A percentile compares a stretch with the other conserved stretches of the same genome.
Conservation (phyloP, 768 basidiomycete genomes). For the Tricholoma hemisulphureum region DNA sequence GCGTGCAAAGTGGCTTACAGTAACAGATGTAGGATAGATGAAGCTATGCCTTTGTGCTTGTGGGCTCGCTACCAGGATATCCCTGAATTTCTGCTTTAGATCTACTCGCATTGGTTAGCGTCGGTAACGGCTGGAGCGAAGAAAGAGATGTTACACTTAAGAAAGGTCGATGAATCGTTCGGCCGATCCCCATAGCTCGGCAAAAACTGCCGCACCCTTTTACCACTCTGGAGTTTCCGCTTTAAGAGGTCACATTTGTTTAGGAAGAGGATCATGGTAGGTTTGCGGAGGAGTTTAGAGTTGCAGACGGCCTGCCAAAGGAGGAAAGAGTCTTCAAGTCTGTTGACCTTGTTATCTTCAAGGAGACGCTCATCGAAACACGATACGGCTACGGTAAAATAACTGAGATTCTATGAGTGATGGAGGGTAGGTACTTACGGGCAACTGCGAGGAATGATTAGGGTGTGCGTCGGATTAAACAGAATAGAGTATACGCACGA, state of each 20-base stretch:
- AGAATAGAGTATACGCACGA: conserved; percentile 34
- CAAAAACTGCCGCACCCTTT: conserved; percentile 51
- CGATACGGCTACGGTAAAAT: conserved; percentile 36
- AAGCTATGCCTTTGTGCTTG: conserved; percentile 51
- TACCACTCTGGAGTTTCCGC: conserved; percentile 44
- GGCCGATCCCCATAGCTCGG: conserved; percentile 60
- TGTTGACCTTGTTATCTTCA: conserved; percentile 63
- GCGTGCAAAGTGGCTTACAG: conserved; percentile 36
- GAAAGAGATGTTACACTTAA: conserved; percentile 50
- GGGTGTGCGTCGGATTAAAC: conserved; percentile 1
- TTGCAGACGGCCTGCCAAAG: conserved; percentile 66
- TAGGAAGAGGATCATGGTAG: conserved; percentile 68
- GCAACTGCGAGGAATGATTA: conserved; percentile 37
- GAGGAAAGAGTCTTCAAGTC: conserved; percentile 69
- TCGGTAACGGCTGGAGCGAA: background rate
- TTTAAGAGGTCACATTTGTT: conserved; percentile 72
- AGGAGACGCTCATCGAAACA: conserved; percentile 45
- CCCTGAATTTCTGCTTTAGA: conserved; percentile 45
- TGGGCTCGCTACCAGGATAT: conserved; percentile 47
- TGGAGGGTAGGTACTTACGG: conserved; percentile 43
- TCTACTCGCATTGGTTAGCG: conserved; percentile 22
- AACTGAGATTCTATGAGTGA: conserved; percentile 3
- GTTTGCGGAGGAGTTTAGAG: conserved; percentile 54
- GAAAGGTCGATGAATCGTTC: conserved; percentile 53
- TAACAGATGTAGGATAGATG: conserved; percentile 58